phyloP scores from a whole-genome alignment of 805 yeast genomes.

The Ogataea corticis region DNA sequence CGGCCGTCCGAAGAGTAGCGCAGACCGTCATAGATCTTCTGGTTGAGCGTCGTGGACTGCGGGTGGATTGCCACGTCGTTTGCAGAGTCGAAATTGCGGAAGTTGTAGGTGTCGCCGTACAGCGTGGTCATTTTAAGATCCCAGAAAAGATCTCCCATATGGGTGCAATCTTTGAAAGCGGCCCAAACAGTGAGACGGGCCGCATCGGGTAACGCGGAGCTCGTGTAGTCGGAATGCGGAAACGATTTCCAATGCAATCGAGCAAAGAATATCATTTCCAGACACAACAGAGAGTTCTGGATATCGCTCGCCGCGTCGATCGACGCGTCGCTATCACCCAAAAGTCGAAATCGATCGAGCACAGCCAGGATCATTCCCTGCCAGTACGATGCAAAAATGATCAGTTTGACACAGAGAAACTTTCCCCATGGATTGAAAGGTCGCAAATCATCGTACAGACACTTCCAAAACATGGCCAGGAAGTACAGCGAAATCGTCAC shows the following conservation, averaged over 20 bases:
- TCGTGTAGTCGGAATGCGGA: constrained; percentile 70
- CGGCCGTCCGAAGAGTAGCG: constrained; percentile 79
- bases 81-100: constrained; percentile 79
- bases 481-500: constrained; percentile 83
- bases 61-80: constrained; percentile 35
- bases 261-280: constrained; percentile 85
- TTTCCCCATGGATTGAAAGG: constrained; percentile 90
- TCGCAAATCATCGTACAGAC: constrained; percentile 72
- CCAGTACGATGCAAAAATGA: constrained; percentile 98
- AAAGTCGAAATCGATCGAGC: constrained; percentile 47
- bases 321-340: constrained; percentile 28
- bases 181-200: constrained; percentile 58
- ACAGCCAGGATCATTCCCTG: constrained; percentile 70
- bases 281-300: constrained; percentile 76
- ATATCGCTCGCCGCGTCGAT: constrained; percentile 47
- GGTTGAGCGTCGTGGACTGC: constrained; percentile 49
- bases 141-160: constrained; percentile 70
- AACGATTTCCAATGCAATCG: constrained; percentile 88
- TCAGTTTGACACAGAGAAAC: constrained; percentile 87
- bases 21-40: constrained; percentile 75
- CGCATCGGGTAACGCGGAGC: constrained; percentile 62
- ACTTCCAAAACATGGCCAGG: constrained; percentile 89
- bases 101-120: constrained; percentile 74
- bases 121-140: constrained; percentile 73
- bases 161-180: constrained; percentile 78